phyloP scores from a whole-genome alignment of 2,329 filamentous ascomycete genomes.

The Trichoderma guizhouense region DNA sequence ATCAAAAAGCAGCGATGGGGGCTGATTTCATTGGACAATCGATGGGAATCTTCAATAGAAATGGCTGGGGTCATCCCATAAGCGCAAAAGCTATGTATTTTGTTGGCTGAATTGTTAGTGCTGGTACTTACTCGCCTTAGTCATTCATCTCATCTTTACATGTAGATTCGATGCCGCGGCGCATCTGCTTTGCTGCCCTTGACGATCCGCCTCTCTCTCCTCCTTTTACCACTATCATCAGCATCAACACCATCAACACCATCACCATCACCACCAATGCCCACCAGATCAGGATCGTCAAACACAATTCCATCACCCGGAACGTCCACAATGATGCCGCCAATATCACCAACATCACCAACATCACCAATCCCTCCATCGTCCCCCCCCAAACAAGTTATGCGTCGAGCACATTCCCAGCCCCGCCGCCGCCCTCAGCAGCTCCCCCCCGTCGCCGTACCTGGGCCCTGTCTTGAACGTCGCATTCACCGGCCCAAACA shows the following conservation, averaged over 20 bases:
- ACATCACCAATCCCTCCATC: neutral
- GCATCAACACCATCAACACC: neutral
- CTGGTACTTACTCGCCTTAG: neutral
- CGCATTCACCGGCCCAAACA: conserved; percentile 36
- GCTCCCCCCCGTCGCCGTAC: conserved; percentile 23
- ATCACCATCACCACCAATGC: neutral
- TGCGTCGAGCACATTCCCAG: conserved; percentile 10
- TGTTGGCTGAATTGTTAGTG: neutral
- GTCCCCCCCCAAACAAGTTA: neutral
- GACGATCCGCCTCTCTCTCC: neutral
- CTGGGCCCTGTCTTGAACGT: conserved; percentile 21
- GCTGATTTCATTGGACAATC: neutral
- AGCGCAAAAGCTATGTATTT: neutral
- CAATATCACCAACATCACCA: neutral
- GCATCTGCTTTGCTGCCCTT: neutral
- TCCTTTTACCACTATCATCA: neutral
- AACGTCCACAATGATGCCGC: neutral
- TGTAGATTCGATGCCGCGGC: neutral
- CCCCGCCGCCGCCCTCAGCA: conserved; percentile 8
- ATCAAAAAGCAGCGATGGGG: neutral
- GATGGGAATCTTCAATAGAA: neutral
- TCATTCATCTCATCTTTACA: neutral
- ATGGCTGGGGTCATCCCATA: neutral
- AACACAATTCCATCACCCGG: neutral
- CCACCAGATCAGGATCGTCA: neutral